Evolutionary conservation across 2,329 filamentous ascomycete species (phyloP).

Genomic region (Pseudophaeomoniella oleicola): DNA sequence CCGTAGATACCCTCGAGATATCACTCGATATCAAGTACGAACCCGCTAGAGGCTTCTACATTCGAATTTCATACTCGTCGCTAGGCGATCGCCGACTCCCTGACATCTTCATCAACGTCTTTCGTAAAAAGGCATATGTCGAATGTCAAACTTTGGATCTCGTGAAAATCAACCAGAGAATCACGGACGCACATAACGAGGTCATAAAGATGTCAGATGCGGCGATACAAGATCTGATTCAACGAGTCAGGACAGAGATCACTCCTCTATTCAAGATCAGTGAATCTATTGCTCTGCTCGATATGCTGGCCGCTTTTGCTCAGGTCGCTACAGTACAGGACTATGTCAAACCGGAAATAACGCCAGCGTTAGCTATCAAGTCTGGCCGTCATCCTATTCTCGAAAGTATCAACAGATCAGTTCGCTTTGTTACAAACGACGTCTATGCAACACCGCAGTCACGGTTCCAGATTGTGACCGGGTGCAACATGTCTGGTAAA

Average conservation of each 20-base stretch:
- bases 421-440: conserved; percentile 73
- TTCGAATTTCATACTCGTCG: conserved; percentile 49
- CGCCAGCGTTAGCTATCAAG: conserved; percentile 55
- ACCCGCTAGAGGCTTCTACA: conserved; percentile 61
- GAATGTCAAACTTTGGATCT: conserved; percentile 81
- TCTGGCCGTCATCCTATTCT: conserved; percentile 64
- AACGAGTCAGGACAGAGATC: conserved; percentile 56
- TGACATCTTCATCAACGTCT: conserved; percentile 60
- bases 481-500: conserved; percentile 97
- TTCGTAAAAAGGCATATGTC: conserved; percentile 50
- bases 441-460: conserved; percentile 68
- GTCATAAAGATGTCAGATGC: conserved; percentile 70
- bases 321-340: conserved; percentile 55
- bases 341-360: conserved; percentile 56
- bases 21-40: conserved; percentile 60
- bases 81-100: conserved; percentile 48
- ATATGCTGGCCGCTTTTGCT: conserved; percentile 69
- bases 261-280: conserved; percentile 68
- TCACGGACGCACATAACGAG: conserved; percentile 70
- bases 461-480: conserved; percentile 85
- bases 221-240: conserved; percentile 56
- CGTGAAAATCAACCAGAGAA: conserved; percentile 64
- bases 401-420: conserved; percentile 50
- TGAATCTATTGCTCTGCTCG: conserved; percentile 72
- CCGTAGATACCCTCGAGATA: too few relatives aligned